Evolutionary conservation across 768 basidiomycete species (phyloP).

Genomic region (Hypholoma sublateritium): DNA sequence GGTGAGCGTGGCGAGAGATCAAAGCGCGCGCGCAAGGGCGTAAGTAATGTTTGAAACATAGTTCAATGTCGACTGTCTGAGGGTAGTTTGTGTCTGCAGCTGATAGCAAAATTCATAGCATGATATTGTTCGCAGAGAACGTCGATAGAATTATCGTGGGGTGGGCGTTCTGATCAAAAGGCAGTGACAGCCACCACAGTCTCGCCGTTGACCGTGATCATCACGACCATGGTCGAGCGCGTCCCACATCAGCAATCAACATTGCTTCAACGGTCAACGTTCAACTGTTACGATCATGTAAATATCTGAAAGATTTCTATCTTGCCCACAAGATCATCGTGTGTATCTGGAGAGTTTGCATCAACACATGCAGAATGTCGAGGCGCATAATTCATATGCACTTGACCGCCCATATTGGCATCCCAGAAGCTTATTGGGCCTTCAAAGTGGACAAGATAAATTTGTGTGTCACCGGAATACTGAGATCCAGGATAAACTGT

Average conservation of each 20-base stretch:
- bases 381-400: background rate
- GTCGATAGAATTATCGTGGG: background rate
- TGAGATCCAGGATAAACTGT: background rate
- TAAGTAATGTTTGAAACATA: conserved; percentile 62
- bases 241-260: no score
- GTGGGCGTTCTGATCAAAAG: background rate
- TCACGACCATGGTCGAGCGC: background rate
- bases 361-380: background rate
- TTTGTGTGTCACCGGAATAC: no score
- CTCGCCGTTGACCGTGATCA: background rate
- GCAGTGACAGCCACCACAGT: conserved; percentile 2
- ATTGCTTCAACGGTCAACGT: no score
- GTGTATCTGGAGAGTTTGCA: no score
- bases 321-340: no score
- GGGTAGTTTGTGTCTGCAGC: background rate
- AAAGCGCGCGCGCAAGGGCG: conserved; percentile 57
- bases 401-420: background rate
- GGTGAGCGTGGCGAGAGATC: conserved; percentile 39
- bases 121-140: conserved; percentile 3
- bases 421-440: background rate
- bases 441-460: background rate
- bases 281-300: no score
- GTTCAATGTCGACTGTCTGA: background rate
- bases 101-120: conserved; percentile 4
- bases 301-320: no score